A percentile compares a stretch with the other conserved stretches of the same genome.
Evolutionary conservation across 768 basidiomycete genomes (phyloP).

Genomic region (Rhodotorula taiwanensis): DNA sequence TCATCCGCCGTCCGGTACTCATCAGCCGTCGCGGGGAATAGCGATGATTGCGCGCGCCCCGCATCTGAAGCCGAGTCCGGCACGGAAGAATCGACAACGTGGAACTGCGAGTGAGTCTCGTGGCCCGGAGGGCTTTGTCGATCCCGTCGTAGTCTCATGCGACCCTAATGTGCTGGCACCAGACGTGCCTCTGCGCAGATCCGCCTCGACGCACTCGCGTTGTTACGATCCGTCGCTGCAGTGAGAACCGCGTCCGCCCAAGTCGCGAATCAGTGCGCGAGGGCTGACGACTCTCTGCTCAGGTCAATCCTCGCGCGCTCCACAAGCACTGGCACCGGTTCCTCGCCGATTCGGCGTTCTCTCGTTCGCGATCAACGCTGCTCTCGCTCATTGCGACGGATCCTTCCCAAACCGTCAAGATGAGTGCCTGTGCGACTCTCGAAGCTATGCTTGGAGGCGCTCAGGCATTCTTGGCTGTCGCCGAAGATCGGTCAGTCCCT

Average conservation of each 20-base stretch:
- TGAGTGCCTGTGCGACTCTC: constrained; percentile 14
- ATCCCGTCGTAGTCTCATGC: no score
- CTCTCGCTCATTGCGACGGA: constrained; percentile 22
- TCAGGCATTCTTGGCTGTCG: constrained; percentile 19
- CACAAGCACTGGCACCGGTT: constrained; percentile 28
- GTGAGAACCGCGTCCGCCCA: neutral
- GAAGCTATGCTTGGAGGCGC: constrained; percentile 14
- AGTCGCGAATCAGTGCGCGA: neutral
- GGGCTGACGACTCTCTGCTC: neutral
- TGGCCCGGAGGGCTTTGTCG: no score
- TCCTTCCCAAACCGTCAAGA: constrained; percentile 4
- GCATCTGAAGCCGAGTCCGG: constrained; percentile 13
- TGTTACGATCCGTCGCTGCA: constrained; percentile 7
- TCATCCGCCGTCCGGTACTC: no score
- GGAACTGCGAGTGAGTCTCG: constrained; percentile 1
- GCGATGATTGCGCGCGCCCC: no score
- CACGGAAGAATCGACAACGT: neutral
- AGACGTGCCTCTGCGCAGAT: constrained; percentile 7
- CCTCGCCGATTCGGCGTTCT: constrained; percentile 30
- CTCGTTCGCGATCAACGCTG: constrained; percentile 8
- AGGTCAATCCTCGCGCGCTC: constrained; percentile 1
- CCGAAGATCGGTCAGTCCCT: constrained; percentile 22
- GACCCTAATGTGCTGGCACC: no score
- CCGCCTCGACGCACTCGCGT: constrained; percentile 21
- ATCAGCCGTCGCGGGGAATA: no score